Conservation (phyloP, 805 yeast genomes). For the Candida easanensis region DNA sequence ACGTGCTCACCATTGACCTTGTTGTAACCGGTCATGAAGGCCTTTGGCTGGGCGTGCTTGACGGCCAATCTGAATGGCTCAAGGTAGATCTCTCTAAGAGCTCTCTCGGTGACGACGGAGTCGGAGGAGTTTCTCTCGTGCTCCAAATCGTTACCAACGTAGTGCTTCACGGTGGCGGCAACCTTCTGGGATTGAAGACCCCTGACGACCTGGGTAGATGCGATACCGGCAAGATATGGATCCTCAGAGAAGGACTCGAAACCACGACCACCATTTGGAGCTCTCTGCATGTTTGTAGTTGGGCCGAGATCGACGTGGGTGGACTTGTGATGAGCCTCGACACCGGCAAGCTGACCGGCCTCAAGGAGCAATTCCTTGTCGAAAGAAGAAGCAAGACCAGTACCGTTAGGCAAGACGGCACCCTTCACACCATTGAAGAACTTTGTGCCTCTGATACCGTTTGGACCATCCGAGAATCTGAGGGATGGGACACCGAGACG, state of each 20-base stretch:
- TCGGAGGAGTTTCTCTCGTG: conserved; percentile 46
- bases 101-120: conserved; percentile 50
- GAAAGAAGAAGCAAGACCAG: conserved; percentile 56
- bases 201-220: conserved; percentile 44
- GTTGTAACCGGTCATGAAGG: conserved; percentile 61
- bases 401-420: conserved; percentile 56
- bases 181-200: conserved; percentile 53
- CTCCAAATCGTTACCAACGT: conserved; percentile 55
- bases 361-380: conserved; percentile 43
- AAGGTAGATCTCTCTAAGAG: conserved; percentile 59
- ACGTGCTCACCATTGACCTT: conserved; percentile 58
- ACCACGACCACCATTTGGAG: conserved; percentile 61
- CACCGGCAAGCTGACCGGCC: conserved; percentile 52
- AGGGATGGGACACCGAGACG: conserved; percentile 41
- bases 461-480: conserved; percentile 57
- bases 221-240: conserved; percentile 46
- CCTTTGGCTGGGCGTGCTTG: conserved; percentile 47
- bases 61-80: conserved; percentile 58
- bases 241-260: conserved; percentile 64
- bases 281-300: conserved; percentile 49
- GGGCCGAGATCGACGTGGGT: conserved; percentile 50
- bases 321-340: conserved; percentile 52
- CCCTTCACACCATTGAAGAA: conserved; percentile 51
- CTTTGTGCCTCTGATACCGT: conserved; percentile 58
- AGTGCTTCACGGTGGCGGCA: conserved; percentile 53